phyloP scores from a whole-genome alignment of 495 filamentous ascomycete genomes.

The Talaromyces borbonicus region DNA sequence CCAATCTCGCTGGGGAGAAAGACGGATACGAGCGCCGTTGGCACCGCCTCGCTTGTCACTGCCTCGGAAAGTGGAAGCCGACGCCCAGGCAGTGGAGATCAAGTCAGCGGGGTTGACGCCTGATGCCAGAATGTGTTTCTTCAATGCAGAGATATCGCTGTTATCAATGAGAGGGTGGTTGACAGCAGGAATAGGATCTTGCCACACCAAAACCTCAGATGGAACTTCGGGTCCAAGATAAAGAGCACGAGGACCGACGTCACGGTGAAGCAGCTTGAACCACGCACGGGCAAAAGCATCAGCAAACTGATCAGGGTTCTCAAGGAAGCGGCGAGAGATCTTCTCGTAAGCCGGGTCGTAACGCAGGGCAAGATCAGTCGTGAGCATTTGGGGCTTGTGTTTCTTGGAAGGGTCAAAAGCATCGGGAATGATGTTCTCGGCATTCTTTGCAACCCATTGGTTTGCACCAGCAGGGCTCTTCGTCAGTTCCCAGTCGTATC shows the following conservation, averaged over 20 bases:
- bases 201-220: constrained; percentile 50
- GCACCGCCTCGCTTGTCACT: constrained; percentile 68
- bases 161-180: constrained; percentile 47
- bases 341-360: constrained; percentile 62
- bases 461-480: constrained; percentile 65
- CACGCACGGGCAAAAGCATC: constrained; percentile 59
- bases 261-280: constrained; percentile 72
- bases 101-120: constrained; percentile 46
- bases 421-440: constrained; percentile 55
- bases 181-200: constrained; percentile 50
- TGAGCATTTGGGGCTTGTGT: constrained; percentile 58
- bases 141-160: constrained; percentile 48
- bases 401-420: constrained; percentile 54
- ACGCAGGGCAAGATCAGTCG: constrained; percentile 59
- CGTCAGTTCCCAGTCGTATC: constrained; percentile 65
- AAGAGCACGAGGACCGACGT: constrained; percentile 56
- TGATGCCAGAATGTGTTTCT: constrained; percentile 51
- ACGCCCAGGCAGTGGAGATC: constrained; percentile 55
- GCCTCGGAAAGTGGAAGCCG: constrained; percentile 63
- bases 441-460: constrained; percentile 63
- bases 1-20: constrained; percentile 60
- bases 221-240: constrained; percentile 64
- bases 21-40: constrained; percentile 63
- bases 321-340: constrained; percentile 56
- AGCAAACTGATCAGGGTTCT: constrained; percentile 52